These are phyloP conservation scores for Pyrrhoderma noxium DNA, from an alignment of 1,284 basidiomycete genomes.

Conservation along the genomic window DNA sequence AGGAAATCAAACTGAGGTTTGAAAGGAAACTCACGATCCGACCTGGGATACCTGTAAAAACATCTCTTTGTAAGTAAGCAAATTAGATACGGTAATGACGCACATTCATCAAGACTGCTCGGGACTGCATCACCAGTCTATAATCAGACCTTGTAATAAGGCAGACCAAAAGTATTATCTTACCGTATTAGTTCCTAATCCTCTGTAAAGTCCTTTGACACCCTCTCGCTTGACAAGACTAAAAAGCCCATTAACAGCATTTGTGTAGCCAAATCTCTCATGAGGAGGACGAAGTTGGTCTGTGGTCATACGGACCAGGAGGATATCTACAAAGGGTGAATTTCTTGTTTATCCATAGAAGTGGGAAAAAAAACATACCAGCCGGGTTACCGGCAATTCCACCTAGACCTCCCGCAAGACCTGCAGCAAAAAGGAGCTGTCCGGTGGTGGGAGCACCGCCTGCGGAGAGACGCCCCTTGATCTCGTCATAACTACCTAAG, in stretches of 20 bases:
- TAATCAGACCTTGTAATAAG: not conserved
- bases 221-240: constrained; percentile 68
- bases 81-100: constrained; percentile 25
- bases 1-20: not conserved
- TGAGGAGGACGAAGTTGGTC: constrained; percentile 70
- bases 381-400: constrained; percentile 78
- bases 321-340: constrained; percentile 40
- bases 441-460: constrained; percentile 35
- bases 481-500: constrained; percentile 77
- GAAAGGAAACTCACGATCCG: constrained; percentile 60
- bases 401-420: constrained; percentile 70
- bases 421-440: constrained; percentile 56
- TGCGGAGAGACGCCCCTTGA: constrained; percentile 46
- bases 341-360: constrained; percentile 2
- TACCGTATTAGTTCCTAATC: constrained; percentile 76
- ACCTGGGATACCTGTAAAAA: constrained; percentile 68
- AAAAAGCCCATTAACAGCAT: constrained; percentile 65
- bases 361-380: constrained; percentile 34
- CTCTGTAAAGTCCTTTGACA: constrained; percentile 59
- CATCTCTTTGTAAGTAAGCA: not conserved
- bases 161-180: constrained; percentile 20
- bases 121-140: constrained; percentile 33
- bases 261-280: constrained; percentile 70
- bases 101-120: constrained; percentile 87
- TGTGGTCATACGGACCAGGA: constrained; percentile 85